Base-by-base conservation (phyloP, 2,329 filamentous ascomycete species). In the Cladobotryum protrusum region DNA sequence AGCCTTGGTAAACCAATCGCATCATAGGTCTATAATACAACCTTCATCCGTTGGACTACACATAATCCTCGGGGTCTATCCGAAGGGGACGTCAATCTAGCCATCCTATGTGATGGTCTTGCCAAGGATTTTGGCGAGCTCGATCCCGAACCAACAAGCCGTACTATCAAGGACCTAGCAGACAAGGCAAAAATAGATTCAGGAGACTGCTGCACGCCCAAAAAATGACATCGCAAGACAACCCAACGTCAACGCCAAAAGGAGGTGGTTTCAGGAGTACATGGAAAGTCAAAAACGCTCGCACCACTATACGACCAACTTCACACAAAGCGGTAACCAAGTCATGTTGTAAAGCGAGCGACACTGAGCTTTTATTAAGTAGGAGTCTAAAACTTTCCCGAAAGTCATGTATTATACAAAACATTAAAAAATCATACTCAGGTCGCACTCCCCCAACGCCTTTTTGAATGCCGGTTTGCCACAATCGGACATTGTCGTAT, bases 1-100 rank as follows among this genome's bases (percentile, higher is more conserved):
- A 17, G 15, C 19, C n/a, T 3, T 18, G 9, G n/a, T 39, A 7
- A 19, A 33, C 15, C 18, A 42, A 3, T 20, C 5, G 6, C 4
- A n/a, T 15, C 45, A 3, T 43, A 85, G 82, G 77, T 86, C 8
- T 89, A 85, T 67, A 88, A 86, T 62, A 83, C 78, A 5, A 79
- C 81, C 0, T 82, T 82, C 57, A 80, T 89, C 54, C 78, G 83
- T 44, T 89, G 85, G 86, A 88, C 84, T 8, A 89, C 85, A 1
- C 86, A 89, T 62, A 76, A 69, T 51, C 85, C 84, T 0, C 68
- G 71, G 8, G 85, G 86, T 1, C 68, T 89, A n/a, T 85, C 82
- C 0, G 67, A 68, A 17, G 81, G 81, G 60, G 85, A 89, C 61
- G 66, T 85, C 24, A 59, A 72, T 35, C 75, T 89, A 65, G 86